phyloP scores from a whole-genome alignment of 1,284 basidiomycete species.

The Rhodotorula sp. region DNA sequence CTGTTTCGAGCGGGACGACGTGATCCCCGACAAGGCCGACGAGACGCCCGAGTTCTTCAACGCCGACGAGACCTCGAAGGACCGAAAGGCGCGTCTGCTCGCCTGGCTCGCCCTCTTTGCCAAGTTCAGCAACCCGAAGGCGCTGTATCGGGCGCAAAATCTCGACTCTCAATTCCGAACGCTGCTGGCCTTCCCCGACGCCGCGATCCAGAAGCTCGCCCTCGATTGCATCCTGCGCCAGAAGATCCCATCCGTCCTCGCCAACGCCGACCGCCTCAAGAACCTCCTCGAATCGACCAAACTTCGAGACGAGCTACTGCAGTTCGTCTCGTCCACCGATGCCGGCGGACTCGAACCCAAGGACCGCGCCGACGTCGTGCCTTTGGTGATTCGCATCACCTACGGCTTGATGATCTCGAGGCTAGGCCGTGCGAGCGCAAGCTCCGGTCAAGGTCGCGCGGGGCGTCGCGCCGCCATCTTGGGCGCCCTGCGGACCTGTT shows the following conservation, averaged over 20 bases:
- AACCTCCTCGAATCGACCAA: conserved; percentile 78
- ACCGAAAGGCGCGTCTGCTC: conserved; percentile 56
- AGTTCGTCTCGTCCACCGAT: conserved; percentile 61
- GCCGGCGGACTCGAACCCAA: conserved; percentile 59
- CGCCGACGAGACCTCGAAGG: conserved; percentile 39
- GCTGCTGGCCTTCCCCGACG: conserved; percentile 84
- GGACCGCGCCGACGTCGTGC: conserved; percentile 70
- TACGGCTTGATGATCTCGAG: conserved; percentile 88
- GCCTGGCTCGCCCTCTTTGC: conserved; percentile 83
- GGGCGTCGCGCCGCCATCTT: conserved; percentile 78
- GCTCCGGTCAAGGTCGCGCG: conserved; percentile 58
- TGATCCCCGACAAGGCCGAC: conserved; percentile 30
- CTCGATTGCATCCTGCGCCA: conserved; percentile 81
- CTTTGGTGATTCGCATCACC: conserved; percentile 71
- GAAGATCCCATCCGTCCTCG: conserved; percentile 67
- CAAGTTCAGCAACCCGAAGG: conserved; percentile 88
- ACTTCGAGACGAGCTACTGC: conserved; percentile 83
- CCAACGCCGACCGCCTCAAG: conserved; percentile 68
- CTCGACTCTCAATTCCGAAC: conserved; percentile 68
- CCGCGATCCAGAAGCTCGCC: conserved; percentile 70
- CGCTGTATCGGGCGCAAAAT: conserved; percentile 67
- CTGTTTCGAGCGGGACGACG: conserved; percentile 52
- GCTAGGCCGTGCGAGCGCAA: conserved; percentile 61
- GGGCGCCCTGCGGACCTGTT: conserved; percentile 67
- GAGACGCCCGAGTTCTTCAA: conserved; percentile 33